Conservation (phyloP, 495 filamentous ascomycete genomes). For the Aspergillus hancockii region DNA sequence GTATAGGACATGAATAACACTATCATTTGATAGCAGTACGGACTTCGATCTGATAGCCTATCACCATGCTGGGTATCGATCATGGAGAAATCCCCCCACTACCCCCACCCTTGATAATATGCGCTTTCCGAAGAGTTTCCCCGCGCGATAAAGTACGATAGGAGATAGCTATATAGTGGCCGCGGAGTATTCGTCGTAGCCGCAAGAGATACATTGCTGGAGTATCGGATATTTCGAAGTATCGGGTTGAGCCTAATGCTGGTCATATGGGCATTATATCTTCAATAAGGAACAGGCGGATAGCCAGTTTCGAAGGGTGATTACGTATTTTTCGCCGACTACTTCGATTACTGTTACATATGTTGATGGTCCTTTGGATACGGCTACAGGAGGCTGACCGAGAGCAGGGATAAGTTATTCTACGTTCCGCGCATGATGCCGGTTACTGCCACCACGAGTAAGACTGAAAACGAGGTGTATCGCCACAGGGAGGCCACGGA, state of each 20-base stretch:
- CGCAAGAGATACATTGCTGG: too few species aligned
- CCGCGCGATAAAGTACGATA: too few species aligned
- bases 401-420: slow-evolving; percentile 47
- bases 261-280: slow-evolving; percentile 42
- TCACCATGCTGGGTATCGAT: too few species aligned
- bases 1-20: not conserved
- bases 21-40: too few species aligned
- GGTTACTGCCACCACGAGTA: slow-evolving; percentile 34
- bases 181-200: too few species aligned
- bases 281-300: slow-evolving; percentile 38
- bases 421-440: slow-evolving; percentile 51
- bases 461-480: slow-evolving; percentile 51
- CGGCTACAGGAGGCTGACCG: slow-evolving; percentile 6
- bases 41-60: too few species aligned
- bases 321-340: slow-evolving; percentile 47
- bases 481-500: slow-evolving; percentile 44
- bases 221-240: slow-evolving; percentile 41
- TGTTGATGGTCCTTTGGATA: slow-evolving; percentile 19
- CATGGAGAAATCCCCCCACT: too few species aligned
- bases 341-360: slow-evolving; percentile 48
- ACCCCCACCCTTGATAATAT: slow-evolving; percentile 17
- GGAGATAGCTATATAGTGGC: too few species aligned
- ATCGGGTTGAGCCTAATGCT: slow-evolving; percentile 43
- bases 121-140: too few species aligned
- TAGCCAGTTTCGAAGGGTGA: slow-evolving; percentile 33